Evolutionary conservation across 2,329 filamentous ascomycete genomes (phyloP).

Genomic region (Pleomassaria siparia): DNA sequence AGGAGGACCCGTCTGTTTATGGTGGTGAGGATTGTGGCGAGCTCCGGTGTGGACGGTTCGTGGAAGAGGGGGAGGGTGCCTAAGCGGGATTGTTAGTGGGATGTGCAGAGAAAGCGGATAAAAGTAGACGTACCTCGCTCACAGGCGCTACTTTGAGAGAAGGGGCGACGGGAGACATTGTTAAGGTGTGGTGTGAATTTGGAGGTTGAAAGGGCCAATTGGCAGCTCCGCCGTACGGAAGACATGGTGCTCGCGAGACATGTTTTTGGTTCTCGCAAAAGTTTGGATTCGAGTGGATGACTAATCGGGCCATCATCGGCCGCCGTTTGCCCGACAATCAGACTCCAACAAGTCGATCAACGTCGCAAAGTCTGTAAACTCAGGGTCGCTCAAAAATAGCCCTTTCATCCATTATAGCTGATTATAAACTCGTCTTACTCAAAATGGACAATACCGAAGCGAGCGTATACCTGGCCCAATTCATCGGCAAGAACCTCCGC

Average conservation of each 20-base stretch:
- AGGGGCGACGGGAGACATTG: constrained; percentile 32
- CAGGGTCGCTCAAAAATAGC: too few relatives aligned
- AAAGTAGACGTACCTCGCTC: constrained; percentile 22
- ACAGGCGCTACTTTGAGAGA: constrained; percentile 26
- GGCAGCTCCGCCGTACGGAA: constrained; percentile 32
- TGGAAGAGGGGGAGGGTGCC: constrained; percentile 46
- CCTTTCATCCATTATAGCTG: background rate
- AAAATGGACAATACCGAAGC: constrained; percentile 57
- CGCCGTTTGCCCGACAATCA: background rate
- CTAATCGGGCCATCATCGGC: background rate
- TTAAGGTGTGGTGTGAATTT: constrained; percentile 10
- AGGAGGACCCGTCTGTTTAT: constrained; percentile 50
- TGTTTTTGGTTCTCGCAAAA: background rate
- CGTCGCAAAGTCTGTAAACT: too few relatives aligned
- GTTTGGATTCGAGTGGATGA: constrained; percentile 8
- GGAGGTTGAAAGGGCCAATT: constrained; percentile 22
- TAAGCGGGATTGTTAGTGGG: constrained; percentile 14
- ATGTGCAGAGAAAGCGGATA: background rate
- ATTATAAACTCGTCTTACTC: background rate
- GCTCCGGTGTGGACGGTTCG: constrained; percentile 43
- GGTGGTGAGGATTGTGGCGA: constrained; percentile 43
- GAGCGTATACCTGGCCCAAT: constrained; percentile 60
- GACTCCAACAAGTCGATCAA: background rate
- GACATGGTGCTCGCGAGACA: constrained; percentile 24
- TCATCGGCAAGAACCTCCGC: constrained; percentile 77